These are phyloP conservation scores for Ilyonectria destructans DNA, from an alignment of 2,329 filamentous ascomycete genomes.

Conservation along the genomic window DNA sequence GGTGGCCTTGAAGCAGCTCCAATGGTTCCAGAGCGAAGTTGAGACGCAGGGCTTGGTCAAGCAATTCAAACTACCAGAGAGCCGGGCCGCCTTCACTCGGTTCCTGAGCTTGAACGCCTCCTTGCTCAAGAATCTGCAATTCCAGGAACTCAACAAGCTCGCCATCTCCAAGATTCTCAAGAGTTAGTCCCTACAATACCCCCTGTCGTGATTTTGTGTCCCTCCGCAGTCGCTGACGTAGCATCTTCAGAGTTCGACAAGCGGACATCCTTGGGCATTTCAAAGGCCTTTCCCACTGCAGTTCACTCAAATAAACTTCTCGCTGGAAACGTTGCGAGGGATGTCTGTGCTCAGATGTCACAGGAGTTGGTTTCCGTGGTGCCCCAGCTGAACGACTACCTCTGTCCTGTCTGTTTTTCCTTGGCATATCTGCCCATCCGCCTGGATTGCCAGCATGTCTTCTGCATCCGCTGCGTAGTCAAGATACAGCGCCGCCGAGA, in stretches of 20 bases:
- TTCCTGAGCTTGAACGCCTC: constrained; percentile 83
- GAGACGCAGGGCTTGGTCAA: constrained; percentile 71
- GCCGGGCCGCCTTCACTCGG: constrained; percentile 74
- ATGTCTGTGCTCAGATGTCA: constrained; percentile 82
- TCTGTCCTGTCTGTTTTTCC: constrained; percentile 85
- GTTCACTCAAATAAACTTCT: constrained; percentile 75
- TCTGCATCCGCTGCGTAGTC: constrained; percentile 88
- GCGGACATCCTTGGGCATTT: constrained; percentile 81
- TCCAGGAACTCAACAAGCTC: constrained; percentile 86
- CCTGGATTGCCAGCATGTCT: constrained; percentile 82
- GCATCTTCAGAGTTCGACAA: constrained; percentile 84
- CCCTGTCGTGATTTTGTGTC: background rate
- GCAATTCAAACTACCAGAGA: constrained; percentile 78
- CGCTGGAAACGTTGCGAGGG: constrained; percentile 79
- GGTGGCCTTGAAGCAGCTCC: constrained; percentile 77
- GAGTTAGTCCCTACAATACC: constrained; percentile 66
- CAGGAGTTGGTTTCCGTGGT: constrained; percentile 81
- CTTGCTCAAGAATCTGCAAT: constrained; percentile 85
- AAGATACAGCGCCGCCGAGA: constrained; percentile 82
- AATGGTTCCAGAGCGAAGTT: constrained; percentile 81
- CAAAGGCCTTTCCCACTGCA: constrained; percentile 72
- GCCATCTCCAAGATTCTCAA: constrained; percentile 90
- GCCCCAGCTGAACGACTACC: constrained; percentile 88
- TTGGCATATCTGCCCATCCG: constrained; percentile 89
- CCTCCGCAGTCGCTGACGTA: constrained; percentile 29